Evolutionary conservation across 371 early-diverging fungal species (phyloP).

Genomic region (Synchytrium microbalum): DNA sequence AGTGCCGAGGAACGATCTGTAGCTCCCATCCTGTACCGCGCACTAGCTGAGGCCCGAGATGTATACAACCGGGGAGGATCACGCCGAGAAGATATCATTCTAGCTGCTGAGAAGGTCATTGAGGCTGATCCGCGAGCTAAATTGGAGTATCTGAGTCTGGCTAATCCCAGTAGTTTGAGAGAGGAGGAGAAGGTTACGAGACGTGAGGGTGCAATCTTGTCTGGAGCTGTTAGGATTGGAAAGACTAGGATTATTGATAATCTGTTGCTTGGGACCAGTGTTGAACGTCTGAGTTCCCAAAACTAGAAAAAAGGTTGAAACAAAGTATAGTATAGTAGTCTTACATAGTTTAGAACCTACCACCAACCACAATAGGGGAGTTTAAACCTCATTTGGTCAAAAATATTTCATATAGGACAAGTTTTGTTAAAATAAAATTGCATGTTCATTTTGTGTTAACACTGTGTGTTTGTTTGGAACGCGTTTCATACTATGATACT

Average conservation of each 20-base stretch:
- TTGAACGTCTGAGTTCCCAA: slow-evolving; percentile 7
- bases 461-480: too few species aligned
- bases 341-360: too few species aligned
- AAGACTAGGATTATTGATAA: slow-evolving; percentile 93
- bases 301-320: too few species aligned
- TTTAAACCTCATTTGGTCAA: too few species aligned
- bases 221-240: slow-evolving; percentile 82
- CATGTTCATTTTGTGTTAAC: too few species aligned
- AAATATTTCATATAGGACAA: too few species aligned
- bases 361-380: too few species aligned
- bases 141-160: slow-evolving; percentile 81
- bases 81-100: slow-evolving; percentile 10
- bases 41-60: slow-evolving; percentile 48
- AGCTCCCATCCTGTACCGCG: slow-evolving; percentile 72
- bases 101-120: slow-evolving; percentile 15
- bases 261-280: slow-evolving; percentile 49
- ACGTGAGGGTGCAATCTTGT: slow-evolving; percentile 66
- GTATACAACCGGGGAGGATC: slow-evolving; percentile 29
- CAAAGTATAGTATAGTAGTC: too few species aligned
- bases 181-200: slow-evolving; percentile 48
- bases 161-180: slow-evolving; percentile 58
- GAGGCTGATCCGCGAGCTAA: slow-evolving; percentile 32
- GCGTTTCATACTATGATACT: too few species aligned
- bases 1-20: slow-evolving; percentile 55
- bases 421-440: too few species aligned